Evolutionary conservation across 1,139 yeast genomes (phyloP).

Genomic region (Pneumocystis murina): DNA sequence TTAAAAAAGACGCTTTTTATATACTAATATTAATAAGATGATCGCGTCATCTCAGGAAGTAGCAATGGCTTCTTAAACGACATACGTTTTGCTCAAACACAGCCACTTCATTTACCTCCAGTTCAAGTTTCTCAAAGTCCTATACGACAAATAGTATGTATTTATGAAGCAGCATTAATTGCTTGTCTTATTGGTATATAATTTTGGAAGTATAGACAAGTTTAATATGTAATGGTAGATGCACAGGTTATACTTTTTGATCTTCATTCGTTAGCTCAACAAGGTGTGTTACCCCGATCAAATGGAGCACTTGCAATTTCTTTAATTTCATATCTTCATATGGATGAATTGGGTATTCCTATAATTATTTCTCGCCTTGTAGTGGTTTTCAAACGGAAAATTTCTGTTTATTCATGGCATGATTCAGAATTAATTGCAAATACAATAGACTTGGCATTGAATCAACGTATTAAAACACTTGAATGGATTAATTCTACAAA

Average conservation of each 20-base stretch:
- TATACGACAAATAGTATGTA: background rate
- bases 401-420: background rate
- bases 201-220: background rate
- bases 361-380: background rate
- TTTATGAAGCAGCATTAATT: background rate
- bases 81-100: too few relatives aligned
- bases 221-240: background rate
- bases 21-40: too few relatives aligned
- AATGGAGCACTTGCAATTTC: background rate
- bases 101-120: too few relatives aligned
- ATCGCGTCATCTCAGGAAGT: too few relatives aligned
- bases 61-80: too few relatives aligned
- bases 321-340: background rate
- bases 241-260: background rate
- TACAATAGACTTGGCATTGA: conserved; percentile 23
- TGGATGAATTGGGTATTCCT: background rate
- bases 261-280: background rate
- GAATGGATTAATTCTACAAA: conserved; percentile 25
- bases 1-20: too few relatives aligned
- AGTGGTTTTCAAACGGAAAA: background rate
- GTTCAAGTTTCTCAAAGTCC: background rate
- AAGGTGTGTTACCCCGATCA: background rate
- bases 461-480: conserved; percentile 25
- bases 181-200: background rate
- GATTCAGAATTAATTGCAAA: conserved; percentile 22